phyloP scores from a whole-genome alignment of 164 flowering plant species.

The Vitis rotundifolia region DNA sequence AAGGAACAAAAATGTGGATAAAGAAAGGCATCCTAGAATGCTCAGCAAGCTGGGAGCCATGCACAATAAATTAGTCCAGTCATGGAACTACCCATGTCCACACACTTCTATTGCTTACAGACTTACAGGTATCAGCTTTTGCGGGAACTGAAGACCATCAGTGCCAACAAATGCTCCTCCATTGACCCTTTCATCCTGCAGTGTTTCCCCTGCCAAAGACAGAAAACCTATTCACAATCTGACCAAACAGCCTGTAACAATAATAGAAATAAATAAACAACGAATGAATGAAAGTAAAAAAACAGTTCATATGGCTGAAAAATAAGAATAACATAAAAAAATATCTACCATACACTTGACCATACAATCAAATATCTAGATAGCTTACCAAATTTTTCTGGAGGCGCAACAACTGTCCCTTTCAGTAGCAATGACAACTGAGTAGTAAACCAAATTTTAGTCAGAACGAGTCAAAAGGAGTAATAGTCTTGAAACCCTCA shows the following conservation, averaged over 20 bases:
- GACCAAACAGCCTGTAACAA: neutral
- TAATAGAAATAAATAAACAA: neutral
- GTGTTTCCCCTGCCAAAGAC: constrained; percentile 72
- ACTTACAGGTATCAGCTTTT: constrained; percentile 89
- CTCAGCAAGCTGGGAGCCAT: neutral
- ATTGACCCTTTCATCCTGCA: constrained; percentile 87
- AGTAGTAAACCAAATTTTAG: constrained; percentile 15
- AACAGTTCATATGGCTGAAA: neutral
- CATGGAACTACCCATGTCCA: too few relatives aligned
- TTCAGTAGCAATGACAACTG: constrained; percentile 91
- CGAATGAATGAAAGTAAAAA: neutral
- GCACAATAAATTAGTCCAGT: neutral
- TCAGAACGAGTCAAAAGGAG: constrained; percentile 6
- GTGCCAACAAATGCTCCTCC: constrained; percentile 81
- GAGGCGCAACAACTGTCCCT: constrained; percentile 98
- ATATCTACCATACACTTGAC: constrained; percentile 1
- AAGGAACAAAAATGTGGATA: neutral
- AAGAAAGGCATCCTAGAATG: neutral
- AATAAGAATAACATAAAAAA: neutral
- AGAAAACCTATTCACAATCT: neutral
- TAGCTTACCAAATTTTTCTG: constrained; percentile 90
- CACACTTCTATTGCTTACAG: constrained; percentile 47
- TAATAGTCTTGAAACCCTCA: too few relatives aligned
- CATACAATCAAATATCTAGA: neutral
- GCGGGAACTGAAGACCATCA: constrained; percentile 91